Evolutionary conservation across 192 early-diverging fungal genomes (phyloP), one percentile per base, ranked within the genome.

Genomic region (Phlyctochytrium arcticum): DNA sequence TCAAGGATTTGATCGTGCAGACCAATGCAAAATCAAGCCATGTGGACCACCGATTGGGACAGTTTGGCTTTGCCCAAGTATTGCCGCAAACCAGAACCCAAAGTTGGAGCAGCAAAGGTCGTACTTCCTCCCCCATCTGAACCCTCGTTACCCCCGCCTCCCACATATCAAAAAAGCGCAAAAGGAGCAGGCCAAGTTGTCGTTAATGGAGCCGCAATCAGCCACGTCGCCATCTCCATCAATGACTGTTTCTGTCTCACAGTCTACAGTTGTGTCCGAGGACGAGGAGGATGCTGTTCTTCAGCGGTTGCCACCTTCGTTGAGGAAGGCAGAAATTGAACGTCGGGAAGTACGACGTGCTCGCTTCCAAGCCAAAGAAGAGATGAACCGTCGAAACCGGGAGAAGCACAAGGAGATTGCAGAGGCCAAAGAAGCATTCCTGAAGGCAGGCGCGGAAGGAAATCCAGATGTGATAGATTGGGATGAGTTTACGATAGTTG

Each of bases 401-500:
- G 69, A 68, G 29, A 26, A 39, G 36, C 36, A 36, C 27, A 26
- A 53, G 33, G 46, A 60, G 10, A 57, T 36, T 39, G 12, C 50
- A 12, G 15, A 34, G 9, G 66, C 67, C 21, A 23, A 59, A 17
- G 59, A 65, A 48, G 57, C 35, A 10, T 64, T 57, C 36, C 8
- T 54, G 9, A 23, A 21, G 17, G 67, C 65, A 29, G 68, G 62
- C 21, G 72, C 72, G 23, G 60, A 58, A 36, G 71, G 59, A 12
- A 75, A 81, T 71, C 76, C 80, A 12, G 88, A 89, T 61, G 89
- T 89, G 48, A 82, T 84, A 37, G 84, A 88, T 63, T 89, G 88
- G 89, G 88, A 93, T 58, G 75, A 82, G 48, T 74, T 88, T 54
- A 91, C 93, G 5, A 92, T 98, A 62, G 88, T 96, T 23, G 96